phyloP scores from a whole-genome alignment of 2,329 filamentous ascomycete genomes.

The Exophiala oligosperma region DNA sequence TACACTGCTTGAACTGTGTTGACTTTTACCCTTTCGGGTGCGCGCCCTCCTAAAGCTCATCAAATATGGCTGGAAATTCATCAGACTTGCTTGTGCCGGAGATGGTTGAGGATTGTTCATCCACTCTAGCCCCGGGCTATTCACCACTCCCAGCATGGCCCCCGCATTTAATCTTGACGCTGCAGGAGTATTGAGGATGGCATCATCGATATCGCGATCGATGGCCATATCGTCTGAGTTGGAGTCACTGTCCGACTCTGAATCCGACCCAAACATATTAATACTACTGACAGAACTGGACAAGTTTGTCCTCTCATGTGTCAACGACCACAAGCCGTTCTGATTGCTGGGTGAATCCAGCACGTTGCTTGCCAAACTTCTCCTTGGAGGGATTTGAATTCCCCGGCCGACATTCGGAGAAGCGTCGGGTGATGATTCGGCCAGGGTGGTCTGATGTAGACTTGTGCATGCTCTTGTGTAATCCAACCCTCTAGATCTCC shows the following conservation, averaged over 20 bases:
- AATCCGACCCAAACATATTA: constrained; percentile 76
- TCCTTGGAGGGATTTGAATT: constrained; percentile 59
- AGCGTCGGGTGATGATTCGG: constrained; percentile 85
- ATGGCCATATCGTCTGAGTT: constrained; percentile 58
- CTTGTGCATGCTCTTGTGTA: constrained; percentile 93
- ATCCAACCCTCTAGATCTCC: constrained; percentile 85
- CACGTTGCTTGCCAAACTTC: constrained; percentile 42
- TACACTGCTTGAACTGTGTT: constrained; percentile 68
- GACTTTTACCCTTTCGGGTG: constrained; percentile 58
- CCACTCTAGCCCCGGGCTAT: constrained; percentile 63
- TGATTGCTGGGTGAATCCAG: constrained; percentile 65
- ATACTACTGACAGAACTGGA: constrained; percentile 82
- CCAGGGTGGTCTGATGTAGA: constrained; percentile 90
- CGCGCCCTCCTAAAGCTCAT: constrained; percentile 73
- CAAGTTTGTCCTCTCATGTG: constrained; percentile 68
- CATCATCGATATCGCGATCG: constrained; percentile 72
- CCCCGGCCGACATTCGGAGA: constrained; percentile 77
- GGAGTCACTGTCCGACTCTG: constrained; percentile 68
- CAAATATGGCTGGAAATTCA: constrained; percentile 77
- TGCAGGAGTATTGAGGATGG: constrained; percentile 81
- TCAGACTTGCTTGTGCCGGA: constrained; percentile 71
- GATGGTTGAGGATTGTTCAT: constrained; percentile 55
- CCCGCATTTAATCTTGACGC: constrained; percentile 58
- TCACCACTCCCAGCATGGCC: constrained; percentile 48
- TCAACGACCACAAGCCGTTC: constrained; percentile 67